A percentile compares a stretch with the other conserved stretches of the same genome.
phyloP scores from a whole-genome alignment of 768 basidiomycete species.

The Termitomyces sp. region DNA sequence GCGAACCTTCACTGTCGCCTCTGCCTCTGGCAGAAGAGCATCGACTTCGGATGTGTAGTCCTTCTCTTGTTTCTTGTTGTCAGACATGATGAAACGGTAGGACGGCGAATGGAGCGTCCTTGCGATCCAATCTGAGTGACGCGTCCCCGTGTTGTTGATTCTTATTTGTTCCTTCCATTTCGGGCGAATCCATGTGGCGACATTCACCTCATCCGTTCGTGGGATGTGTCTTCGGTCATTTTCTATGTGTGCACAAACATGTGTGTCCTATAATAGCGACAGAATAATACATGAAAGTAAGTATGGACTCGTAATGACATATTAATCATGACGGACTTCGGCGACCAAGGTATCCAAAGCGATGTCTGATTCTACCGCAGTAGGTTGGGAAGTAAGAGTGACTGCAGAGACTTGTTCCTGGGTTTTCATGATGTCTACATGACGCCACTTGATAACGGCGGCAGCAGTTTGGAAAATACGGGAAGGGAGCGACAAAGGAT shows the following conservation, averaged over 20 bases:
- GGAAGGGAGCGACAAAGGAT: conserved; percentile 46
- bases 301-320: conserved; percentile 22
- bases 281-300: conserved; percentile 35
- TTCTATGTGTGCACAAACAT: conserved; percentile 15
- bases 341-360: conserved; percentile 30
- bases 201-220: conserved; percentile 16
- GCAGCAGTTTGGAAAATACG: conserved; percentile 26
- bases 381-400: not conserved
- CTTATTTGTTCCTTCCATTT: conserved; percentile 19
- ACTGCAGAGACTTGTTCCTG: conserved; percentile 7
- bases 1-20: conserved; percentile 65
- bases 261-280: conserved; percentile 27
- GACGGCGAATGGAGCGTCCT: conserved; percentile 27
- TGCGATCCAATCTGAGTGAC: conserved; percentile 40
- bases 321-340: conserved; percentile 44
- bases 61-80: conserved; percentile 79
- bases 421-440: conserved; percentile 3
- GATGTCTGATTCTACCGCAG: not conserved
- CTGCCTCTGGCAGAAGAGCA: conserved; percentile 63
- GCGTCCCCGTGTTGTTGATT: conserved; percentile 56
- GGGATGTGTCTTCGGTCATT: not conserved
- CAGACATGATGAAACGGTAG: conserved; percentile 57
- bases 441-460: conserved; percentile 15
- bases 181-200: conserved; percentile 22
- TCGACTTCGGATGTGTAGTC: conserved; percentile 86